Evolutionary conservation across 768 basidiomycete genomes (phyloP), one percentile per base, ranked within the genome.

Genomic region (Hebeloma cylindrosporum): DNA sequence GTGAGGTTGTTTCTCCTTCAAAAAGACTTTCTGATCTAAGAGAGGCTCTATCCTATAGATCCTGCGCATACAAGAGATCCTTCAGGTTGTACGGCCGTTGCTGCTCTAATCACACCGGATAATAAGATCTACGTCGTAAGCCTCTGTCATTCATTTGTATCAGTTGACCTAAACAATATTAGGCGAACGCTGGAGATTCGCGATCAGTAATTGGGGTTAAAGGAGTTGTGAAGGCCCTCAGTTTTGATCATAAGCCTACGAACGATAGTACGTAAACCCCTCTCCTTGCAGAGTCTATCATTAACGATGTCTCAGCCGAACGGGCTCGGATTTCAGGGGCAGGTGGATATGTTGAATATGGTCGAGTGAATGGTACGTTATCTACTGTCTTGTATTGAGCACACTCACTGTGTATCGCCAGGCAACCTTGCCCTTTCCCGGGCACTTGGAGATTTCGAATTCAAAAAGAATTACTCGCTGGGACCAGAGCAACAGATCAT

Each of bases 151-250:
- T 26, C 4, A 30, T 30, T 40, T 31, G 35, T 40, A 33, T 30
- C 6, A 41, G 14, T 50, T 23, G 2, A 35, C 41, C 26, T 13
- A 25, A 45, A 62, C 53, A 20, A 40, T 47, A 34, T 44, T 5
- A 97, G 95, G 96, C 96, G 17, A 99, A 99, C 64, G 91, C 96
- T 17, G 96, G 96, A 30, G 96, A 99, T 68, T 98, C 96, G 9
- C 74, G 96, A 57, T 85, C 88, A 14, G 91, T 99, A 18, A 72
- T 99, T 51, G 80, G 85, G 26, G 68, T 88, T 51, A 86, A 85
- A 55, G 96, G 96, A 2, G 78, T 84, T 57, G 94, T 82, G 11
- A 90, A 94, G 59, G 78, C 90, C 13, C 72, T 99, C 51, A 95
- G 93, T 58, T 86, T 80, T 58, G 96, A 99, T 64, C 96, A 99